phyloP scores from a whole-genome alignment of 208 protist species.

The Crithidia mellificae region DNA sequence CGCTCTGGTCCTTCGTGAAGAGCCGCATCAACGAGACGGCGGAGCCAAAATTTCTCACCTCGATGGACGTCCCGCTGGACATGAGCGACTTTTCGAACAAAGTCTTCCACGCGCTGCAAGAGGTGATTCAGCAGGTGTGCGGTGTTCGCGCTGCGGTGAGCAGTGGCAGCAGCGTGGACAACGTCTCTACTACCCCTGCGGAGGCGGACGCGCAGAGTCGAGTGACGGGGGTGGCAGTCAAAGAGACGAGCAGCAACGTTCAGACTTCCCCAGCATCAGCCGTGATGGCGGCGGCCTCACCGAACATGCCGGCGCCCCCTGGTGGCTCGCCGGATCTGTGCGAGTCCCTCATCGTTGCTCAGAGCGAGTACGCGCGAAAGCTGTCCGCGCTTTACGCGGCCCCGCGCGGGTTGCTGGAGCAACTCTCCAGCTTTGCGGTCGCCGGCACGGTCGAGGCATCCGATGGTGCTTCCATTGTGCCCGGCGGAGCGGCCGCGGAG shows the following conservation, averaged over 20 bases:
- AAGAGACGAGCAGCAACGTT: too few relatives aligned
- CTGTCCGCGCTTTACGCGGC: slow-evolving; percentile 66
- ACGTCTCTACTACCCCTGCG: not conserved
- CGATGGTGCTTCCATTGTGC: not conserved
- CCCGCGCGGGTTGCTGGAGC: slow-evolving; percentile 54
- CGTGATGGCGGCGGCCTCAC: not conserved
- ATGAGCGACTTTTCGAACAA: slow-evolving; percentile 75
- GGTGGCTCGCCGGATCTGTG: not conserved
- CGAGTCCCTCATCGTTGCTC: slow-evolving; percentile 18
- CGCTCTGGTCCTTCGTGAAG: slow-evolving; percentile 29
- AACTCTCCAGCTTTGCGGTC: slow-evolving; percentile 61
- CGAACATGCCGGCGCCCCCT: not conserved
- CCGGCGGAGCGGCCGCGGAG: not conserved
- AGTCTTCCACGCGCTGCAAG: slow-evolving; percentile 53
- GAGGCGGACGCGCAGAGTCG: not conserved
- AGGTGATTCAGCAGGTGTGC: slow-evolving; percentile 48
- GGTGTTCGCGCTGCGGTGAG: slow-evolving; percentile 27
- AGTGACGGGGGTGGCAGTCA: too few relatives aligned
- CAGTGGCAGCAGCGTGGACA: slow-evolving; percentile 1
- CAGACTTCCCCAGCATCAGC: too few relatives aligned
- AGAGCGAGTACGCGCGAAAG: slow-evolving; percentile 39
- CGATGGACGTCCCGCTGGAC: slow-evolving; percentile 60
- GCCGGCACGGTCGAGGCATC: slow-evolving; percentile 6
- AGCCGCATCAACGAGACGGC: slow-evolving; percentile 19
- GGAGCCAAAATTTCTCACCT: slow-evolving; percentile 39